Base-by-base conservation (phyloP, 805 yeast species). In the Kockiozyma suomiensis region DNA sequence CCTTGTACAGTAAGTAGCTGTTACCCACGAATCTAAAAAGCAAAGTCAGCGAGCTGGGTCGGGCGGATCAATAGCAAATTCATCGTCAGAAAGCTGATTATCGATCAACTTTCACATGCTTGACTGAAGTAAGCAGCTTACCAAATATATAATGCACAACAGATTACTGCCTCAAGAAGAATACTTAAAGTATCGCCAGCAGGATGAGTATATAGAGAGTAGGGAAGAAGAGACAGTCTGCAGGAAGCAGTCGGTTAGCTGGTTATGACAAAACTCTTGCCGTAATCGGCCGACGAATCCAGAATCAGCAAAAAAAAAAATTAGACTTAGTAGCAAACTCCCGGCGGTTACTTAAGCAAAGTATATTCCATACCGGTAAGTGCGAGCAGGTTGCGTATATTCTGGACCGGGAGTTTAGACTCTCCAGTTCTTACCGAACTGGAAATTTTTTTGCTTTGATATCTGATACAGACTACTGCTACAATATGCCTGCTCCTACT, bases 401-500 rank as follows among this genome's bases (percentile, higher is more conserved):
- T 50, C 17, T 46, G 50, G 33, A 42, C 59, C 59, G 56, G 61
- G 61, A 57, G 53, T 51, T 46, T 38, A 8, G 21, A 23, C 50
- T 46, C 30, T 33, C 15, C 10, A 23, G n/a, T 6, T 40, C 37
- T 32, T 28, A 46, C 17, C 2, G 2, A 17, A 19, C 15, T 37
- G 17, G 12, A 10, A 26, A 41, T 55, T 42, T 17, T 35, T 21
- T 21, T 3, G 23, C 17, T 30, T 30, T 6, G 33, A 30, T 30
- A 30, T 30, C 33, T 30, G 6, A 10, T 30, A 30, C 17, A 10
- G n/a, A n/a, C 4, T n/a, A 23, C 33, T 21, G 23, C 13, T 23
- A 10, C 41, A n/a, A n/a, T n/a, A 79, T 79, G 82, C 81, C 75
- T 51, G 82, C 83, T 26, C 83, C 88, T 54, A 83, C 87, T 42